phyloP scores from a whole-genome alignment of 768 basidiomycete species.

The Serendipita indica region DNA sequence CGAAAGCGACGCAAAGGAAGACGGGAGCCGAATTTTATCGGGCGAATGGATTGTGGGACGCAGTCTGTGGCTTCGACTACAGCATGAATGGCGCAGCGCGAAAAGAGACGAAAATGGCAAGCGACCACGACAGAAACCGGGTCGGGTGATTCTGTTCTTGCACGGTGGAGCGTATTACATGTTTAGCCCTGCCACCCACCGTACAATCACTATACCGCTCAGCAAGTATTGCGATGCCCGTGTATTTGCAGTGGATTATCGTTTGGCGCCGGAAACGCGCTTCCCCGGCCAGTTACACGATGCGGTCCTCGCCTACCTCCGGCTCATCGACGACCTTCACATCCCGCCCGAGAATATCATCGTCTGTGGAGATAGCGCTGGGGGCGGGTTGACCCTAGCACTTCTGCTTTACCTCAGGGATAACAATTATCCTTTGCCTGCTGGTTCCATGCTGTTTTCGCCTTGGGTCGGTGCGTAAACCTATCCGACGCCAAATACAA shows the following conservation, averaged over 20 bases:
- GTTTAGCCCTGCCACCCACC: constrained; percentile 80
- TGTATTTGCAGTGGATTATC: constrained; percentile 88
- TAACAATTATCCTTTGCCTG: constrained; percentile 68
- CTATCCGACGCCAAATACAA: not conserved
- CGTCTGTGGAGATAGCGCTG: constrained; percentile 83
- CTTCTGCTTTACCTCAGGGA: constrained; percentile 92
- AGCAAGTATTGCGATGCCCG: constrained; percentile 80
- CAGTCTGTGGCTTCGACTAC: constrained; percentile 74
- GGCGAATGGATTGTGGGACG: constrained; percentile 98
- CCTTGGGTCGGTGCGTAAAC: constrained; percentile 80
- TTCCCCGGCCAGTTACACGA: constrained; percentile 88
- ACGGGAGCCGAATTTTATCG: constrained; percentile 62
- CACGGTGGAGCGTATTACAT: constrained; percentile 94
- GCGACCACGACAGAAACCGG: constrained; percentile 27
- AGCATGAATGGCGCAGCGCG: constrained; percentile 51
- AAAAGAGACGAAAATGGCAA: constrained; percentile 14
- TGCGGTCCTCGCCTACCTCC: constrained; percentile 71
- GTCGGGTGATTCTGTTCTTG: constrained; percentile 78
- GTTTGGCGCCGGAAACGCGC: constrained; percentile 84
- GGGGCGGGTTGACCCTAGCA: constrained; percentile 75
- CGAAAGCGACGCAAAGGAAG: constrained; percentile 57
- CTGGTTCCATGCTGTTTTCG: constrained; percentile 76
- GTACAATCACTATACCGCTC: constrained; percentile 78
- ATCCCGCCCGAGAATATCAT: constrained; percentile 87
- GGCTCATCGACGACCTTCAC: constrained; percentile 72